phyloP scores from a whole-genome alignment of 768 basidiomycete genomes.

The Lentinus tigrinus region DNA sequence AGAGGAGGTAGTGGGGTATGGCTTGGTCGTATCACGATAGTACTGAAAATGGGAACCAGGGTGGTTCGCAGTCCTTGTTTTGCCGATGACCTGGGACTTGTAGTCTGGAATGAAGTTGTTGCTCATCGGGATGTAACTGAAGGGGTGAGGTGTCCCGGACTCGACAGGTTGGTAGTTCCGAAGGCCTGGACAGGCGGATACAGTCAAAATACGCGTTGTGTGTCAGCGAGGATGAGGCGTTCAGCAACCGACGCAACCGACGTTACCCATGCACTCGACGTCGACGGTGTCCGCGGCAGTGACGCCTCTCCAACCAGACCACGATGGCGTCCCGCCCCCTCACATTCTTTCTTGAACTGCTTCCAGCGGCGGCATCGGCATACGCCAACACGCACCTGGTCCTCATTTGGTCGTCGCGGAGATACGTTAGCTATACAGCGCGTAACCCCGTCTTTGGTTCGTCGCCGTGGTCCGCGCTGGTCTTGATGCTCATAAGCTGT shows the following conservation, averaged over 20 bases:
- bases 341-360: conserved; percentile 38
- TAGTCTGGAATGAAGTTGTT: conserved; percentile 50
- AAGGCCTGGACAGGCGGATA: conserved; percentile 21
- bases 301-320: conserved; percentile 3
- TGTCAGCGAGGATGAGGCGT: not conserved
- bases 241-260: conserved; percentile 8
- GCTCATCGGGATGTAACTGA: conserved; percentile 31
- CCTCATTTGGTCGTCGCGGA: conserved; percentile 69
- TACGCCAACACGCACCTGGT: conserved; percentile 65
- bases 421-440: conserved; percentile 38
- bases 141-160: conserved; percentile 26
- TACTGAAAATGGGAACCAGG: conserved; percentile 82
- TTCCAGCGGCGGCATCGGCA: conserved; percentile 50
- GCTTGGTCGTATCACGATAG: conserved; percentile 72
- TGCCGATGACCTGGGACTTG: conserved; percentile 68
- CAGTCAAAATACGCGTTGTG: not conserved
- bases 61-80: conserved; percentile 72
- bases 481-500: conserved; percentile 98
- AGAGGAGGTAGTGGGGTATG: conserved; percentile 60
- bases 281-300: not conserved
- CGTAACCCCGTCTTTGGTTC: not conserved
- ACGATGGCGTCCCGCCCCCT: conserved; percentile 18
- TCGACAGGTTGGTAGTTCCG: conserved; percentile 31
- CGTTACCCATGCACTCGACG: not conserved
- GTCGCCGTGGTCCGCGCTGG: conserved; percentile 71